Percentiles rank a stretch among this genome's conserved stretches.
Evolutionary conservation across 148 eudicot genomes (phyloP).

Genomic region (Chenopodium formosanum): DNA sequence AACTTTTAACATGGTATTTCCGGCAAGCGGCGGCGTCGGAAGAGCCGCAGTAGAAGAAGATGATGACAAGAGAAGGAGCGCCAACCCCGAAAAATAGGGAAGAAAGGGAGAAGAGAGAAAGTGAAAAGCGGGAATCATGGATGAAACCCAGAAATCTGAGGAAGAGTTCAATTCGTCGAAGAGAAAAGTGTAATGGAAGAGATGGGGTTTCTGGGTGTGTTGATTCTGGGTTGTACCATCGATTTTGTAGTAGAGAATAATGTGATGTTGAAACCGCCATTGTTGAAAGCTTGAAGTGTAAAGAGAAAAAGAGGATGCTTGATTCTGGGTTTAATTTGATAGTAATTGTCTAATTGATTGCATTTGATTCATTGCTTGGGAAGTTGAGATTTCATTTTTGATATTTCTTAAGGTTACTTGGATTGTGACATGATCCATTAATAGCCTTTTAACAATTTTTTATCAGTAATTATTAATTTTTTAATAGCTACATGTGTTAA

Average conservation of each 20-base stretch:
- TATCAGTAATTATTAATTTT: too few species aligned
- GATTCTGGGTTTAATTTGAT: too few species aligned
- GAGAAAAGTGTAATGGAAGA: conserved; percentile 14
- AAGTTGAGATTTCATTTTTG: too few species aligned
- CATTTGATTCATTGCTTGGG: too few species aligned
- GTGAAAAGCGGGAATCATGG: conserved; percentile 36
- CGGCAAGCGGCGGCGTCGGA: conserved; percentile 33
- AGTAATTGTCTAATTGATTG: too few species aligned
- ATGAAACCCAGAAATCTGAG: conserved; percentile 55
- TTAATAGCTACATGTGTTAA: too few species aligned
- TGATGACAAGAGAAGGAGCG: conserved; percentile 44
- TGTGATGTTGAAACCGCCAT: background rate
- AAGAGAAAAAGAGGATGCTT: background rate
- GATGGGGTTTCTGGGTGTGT: background rate
- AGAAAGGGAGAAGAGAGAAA: conserved; percentile 41
- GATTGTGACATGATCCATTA: too few species aligned
- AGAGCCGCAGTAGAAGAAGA: conserved; percentile 40
- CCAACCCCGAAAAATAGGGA: conserved; percentile 49
- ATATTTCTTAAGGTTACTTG: too few species aligned
- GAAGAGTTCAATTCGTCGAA: conserved; percentile 36
- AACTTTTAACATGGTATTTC: conserved; percentile 44
- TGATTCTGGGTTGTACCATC: background rate
- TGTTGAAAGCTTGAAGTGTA: background rate
- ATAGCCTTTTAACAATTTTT: too few species aligned
- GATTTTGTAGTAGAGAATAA: background rate